Percentiles rank a stretch among this genome's conserved stretches.
Conservation (phyloP, 2,329 filamentous ascomycete genomes). For the Sporothrix pallida region DNA sequence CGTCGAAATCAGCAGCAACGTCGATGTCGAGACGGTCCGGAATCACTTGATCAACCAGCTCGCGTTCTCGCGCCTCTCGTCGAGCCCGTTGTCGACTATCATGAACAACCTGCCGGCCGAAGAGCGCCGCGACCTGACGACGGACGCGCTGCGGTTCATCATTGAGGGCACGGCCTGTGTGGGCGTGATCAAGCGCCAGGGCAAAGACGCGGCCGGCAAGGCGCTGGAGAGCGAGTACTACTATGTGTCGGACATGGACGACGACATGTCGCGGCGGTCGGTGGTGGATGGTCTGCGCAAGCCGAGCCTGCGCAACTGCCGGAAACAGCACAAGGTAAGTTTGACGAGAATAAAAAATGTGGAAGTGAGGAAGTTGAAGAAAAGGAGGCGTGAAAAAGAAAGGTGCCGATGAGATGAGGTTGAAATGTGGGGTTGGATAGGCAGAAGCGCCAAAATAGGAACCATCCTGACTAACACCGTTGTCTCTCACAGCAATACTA, state of each 20-base stretch:
- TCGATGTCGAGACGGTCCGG: conserved; percentile 59
- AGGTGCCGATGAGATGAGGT: background rate
- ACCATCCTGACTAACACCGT: conserved; percentile 18
- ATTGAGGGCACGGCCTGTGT: conserved; percentile 79
- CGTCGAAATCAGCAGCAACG: conserved; percentile 38
- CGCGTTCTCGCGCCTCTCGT: conserved; percentile 90
- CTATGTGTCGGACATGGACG: conserved; percentile 87
- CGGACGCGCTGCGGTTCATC: conserved; percentile 69
- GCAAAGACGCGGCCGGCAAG: conserved; percentile 96
- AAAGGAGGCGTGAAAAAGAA: background rate
- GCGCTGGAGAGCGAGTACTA: conserved; percentile 95
- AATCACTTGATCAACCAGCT: conserved; percentile 96
- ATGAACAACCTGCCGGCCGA: conserved; percentile 80
- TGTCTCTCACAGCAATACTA: conserved; percentile 33
- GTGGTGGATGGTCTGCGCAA: conserved; percentile 87
- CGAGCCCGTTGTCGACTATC: conserved; percentile 87
- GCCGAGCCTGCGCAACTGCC: conserved; percentile 84
- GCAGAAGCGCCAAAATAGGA: background rate
- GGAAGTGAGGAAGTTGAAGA: background rate
- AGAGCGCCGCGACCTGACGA: conserved; percentile 64
- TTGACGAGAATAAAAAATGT: background rate
- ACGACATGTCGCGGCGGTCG: conserved; percentile 76
- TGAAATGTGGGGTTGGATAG: conserved; percentile 17
- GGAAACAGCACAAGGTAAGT: conserved; percentile 95
- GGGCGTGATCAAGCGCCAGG: conserved; percentile 85